Conservation (phyloP, 306 rosid genomes). For the Cucurbita argyrosperma region DNA sequence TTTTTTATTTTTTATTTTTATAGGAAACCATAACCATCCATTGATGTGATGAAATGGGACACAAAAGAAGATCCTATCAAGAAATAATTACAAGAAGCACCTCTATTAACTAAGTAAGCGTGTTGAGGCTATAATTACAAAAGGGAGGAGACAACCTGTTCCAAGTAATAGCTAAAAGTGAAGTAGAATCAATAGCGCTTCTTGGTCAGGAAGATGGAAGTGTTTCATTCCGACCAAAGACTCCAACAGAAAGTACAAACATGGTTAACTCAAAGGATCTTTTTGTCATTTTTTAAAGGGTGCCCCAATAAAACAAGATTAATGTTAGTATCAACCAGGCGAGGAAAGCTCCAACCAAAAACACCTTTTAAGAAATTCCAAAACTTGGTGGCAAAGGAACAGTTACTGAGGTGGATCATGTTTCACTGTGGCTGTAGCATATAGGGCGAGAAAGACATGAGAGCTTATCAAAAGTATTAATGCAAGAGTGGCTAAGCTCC, state of each 20-base stretch:
- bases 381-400: neutral
- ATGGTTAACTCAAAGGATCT: neutral
- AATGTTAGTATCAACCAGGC: no score
- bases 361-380: neutral
- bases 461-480: no score
- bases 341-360: no score
- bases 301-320: neutral
- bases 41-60: neutral
- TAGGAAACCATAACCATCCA: neutral
- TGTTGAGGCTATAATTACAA: no score
- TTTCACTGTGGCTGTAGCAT: no score
- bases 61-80: neutral
- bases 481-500: neutral
- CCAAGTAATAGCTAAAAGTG: neutral
- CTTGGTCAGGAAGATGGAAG: neutral
- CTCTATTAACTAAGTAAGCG: no score
- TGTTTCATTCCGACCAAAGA: neutral
- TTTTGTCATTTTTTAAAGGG: neutral
- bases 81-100: neutral
- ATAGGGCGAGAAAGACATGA: no score
- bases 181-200: neutral
- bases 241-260: neutral
- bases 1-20: no score
- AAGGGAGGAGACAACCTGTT: no score
- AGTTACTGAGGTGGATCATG: no score